A percentile compares a stretch with the other conserved stretches of the same genome.
phyloP scores from a whole-genome alignment of 805 yeast species.

The Wickerhamiella dianesei region DNA sequence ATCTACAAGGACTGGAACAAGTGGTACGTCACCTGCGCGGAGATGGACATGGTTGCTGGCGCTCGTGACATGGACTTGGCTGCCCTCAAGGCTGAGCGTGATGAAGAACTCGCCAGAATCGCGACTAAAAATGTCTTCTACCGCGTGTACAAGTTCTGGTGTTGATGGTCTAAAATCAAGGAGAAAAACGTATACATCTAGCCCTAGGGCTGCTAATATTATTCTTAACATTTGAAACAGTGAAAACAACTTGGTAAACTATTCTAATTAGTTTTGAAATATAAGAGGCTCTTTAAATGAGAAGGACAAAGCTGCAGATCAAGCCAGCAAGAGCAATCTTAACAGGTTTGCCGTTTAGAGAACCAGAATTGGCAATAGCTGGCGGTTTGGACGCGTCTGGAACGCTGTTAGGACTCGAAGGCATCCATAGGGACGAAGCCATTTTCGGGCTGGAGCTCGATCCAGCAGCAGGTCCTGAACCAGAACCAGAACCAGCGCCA shows the following conservation, averaged over 20 bases:
- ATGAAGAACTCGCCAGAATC: conserved; percentile 41
- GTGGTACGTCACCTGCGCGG: conserved; percentile 28
- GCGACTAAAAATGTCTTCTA: conserved; percentile 33
- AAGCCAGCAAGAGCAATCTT: not conserved
- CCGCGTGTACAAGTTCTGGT: conserved; percentile 44
- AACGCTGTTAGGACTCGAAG: not conserved
- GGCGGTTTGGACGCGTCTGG: not conserved
- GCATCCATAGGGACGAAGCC: not conserved
- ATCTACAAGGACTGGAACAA: conserved; percentile 24
- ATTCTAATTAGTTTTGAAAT: no score
- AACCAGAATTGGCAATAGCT: not conserved
- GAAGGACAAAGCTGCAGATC: not conserved
- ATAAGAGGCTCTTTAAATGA: no score
- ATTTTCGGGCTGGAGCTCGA: not conserved
- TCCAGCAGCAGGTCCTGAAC: not conserved
- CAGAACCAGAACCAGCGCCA: not conserved
- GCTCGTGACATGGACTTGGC: conserved; percentile 42
- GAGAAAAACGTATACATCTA: not conserved
- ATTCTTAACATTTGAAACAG: not conserved
- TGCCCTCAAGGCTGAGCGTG: conserved; percentile 35
- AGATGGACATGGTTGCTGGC: conserved; percentile 51
- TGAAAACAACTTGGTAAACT: no score
- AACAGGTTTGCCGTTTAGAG: not conserved
- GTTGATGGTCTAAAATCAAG: not conserved
- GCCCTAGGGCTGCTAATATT: not conserved